Conservation (phyloP, 1,284 basidiomycete genomes). For the Sporisorium exsertum region DNA sequence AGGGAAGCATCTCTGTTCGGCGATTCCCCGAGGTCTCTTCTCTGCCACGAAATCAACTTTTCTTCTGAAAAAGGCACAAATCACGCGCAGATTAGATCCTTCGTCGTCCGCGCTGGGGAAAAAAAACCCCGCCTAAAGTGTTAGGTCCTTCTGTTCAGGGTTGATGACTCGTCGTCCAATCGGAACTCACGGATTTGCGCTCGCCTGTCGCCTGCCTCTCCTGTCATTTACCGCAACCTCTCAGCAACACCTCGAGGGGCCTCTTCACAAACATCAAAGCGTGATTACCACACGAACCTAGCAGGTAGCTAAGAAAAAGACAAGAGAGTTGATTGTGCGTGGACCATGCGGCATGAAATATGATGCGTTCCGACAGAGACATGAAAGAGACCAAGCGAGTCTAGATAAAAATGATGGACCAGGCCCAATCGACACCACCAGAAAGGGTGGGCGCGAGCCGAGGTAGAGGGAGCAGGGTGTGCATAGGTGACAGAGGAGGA, state of each 20-base stretch:
- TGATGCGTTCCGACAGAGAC: conserved; percentile 30
- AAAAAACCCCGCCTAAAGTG: not conserved
- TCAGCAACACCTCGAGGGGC: not conserved
- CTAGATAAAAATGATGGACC: conserved; percentile 13
- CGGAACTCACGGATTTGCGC: conserved; percentile 26
- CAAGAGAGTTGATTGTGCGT: conserved; percentile 29
- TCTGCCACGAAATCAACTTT: not conserved
- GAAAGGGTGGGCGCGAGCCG: conserved; percentile 15
- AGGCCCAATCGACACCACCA: conserved; percentile 11
- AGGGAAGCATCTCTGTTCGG: conserved; percentile 14
- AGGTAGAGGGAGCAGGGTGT: conserved; percentile 1
- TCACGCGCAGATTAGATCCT: conserved; percentile 12
- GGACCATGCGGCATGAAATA: conserved; percentile 25
- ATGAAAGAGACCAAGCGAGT: conserved; percentile 5
- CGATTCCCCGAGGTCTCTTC: conserved; percentile 19
- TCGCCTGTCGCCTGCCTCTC: not conserved
- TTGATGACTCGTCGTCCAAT: conserved; percentile 42
- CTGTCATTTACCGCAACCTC: conserved; percentile 5
- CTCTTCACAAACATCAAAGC: not conserved
- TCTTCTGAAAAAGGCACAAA: conserved; percentile 5
- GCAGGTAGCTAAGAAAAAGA: conserved; percentile 2
- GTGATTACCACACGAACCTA: not conserved
- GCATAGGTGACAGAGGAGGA: conserved; percentile 19
- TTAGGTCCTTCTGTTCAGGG: not conserved
- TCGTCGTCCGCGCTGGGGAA: not conserved